Evolutionary conservation across 164 flowering plant genomes (phyloP), one percentile per base, ranked within the genome.

Genomic region (Vitis labrusca): DNA sequence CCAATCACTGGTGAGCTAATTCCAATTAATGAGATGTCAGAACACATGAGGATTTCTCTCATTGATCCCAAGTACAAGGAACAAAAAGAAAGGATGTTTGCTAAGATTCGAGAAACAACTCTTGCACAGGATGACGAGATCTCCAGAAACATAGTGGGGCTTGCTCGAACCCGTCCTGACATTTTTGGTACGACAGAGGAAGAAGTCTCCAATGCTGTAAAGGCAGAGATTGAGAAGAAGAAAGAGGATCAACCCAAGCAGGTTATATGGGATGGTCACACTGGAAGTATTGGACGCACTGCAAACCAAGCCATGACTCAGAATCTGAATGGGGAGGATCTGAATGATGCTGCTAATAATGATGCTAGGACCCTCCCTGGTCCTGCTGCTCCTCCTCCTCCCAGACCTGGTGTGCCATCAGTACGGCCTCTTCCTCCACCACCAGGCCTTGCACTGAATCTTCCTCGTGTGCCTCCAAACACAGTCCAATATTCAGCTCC

Each of bases 191-290:
- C 99, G 8, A 96, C 99, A 1, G 99, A 92, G 77, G 99, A 96
- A 84, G 99, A 96, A 80, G 99, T 96, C n/a, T 94, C 97, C 14
- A 96, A 94, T 83, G 98, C 99, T 14, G 99, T 96, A 50, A 93
- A 92, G 85, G 97, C 97, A 1, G 97, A 93, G 79, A 92, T 93
- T 75, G 99, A 87, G 77, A 96, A 93, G 84, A 92, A 91, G 85
- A 91, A 90, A 72, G 97, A 96, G 58, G 98, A 96, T 74, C 99
- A 91, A 77, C 97, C 97, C 12, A 89, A 87, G 76, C 99, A 93
- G 81, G 98, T 96, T 65, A 96, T 96, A 69, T 96, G 99, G 99
- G 98, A 96, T 83, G 99, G 99, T 50, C 99, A 96, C 70, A 86
- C 95, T 32, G 97, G 97, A 65, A 96, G 99, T 71, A 96, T 96